Percentiles rank a stretch among this genome's conserved stretches.
Evolutionary conservation across 768 basidiomycete species (phyloP).

Genomic region (Cystofilobasidium bisporidii): DNA sequence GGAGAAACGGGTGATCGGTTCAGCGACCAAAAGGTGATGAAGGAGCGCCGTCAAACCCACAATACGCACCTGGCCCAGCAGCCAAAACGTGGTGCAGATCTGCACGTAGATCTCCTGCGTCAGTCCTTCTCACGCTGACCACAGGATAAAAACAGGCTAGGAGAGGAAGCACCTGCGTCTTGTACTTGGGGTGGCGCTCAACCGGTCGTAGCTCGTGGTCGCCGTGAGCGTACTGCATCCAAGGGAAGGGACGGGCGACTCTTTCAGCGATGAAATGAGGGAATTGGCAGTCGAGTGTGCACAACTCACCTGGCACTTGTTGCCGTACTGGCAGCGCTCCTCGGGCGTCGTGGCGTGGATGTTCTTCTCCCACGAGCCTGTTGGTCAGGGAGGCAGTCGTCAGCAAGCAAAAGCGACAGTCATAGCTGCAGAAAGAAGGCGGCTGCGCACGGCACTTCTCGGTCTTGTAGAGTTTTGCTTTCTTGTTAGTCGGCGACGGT

Average conservation of each 20-base stretch:
- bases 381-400: no score
- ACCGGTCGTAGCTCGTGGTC: conserved; percentile 23
- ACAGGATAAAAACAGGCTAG: no score
- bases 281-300: background rate
- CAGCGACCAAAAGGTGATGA: no score
- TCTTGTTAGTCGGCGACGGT: no score
- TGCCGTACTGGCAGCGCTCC: conserved; percentile 21
- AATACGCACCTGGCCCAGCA: no score
- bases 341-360: conserved; percentile 9
- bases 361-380: conserved; percentile 21
- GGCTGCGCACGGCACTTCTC: conserved; percentile 19
- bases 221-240: conserved; percentile 26
- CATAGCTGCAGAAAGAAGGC: background rate
- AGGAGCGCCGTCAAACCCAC: no score
- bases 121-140: no score
- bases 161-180: conserved; percentile 10
- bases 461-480: conserved; percentile 25
- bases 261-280: no score
- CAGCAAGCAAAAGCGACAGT: no score
- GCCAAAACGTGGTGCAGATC: conserved; percentile 28
- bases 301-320: conserved; percentile 23
- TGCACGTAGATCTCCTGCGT: no score
- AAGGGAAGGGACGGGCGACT: no score
- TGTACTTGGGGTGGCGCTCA: conserved; percentile 27
- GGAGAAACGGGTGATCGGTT: no score